phyloP scores from a whole-genome alignment of 352 stramenopile species.

The Phytophthora hibernalis region DNA sequence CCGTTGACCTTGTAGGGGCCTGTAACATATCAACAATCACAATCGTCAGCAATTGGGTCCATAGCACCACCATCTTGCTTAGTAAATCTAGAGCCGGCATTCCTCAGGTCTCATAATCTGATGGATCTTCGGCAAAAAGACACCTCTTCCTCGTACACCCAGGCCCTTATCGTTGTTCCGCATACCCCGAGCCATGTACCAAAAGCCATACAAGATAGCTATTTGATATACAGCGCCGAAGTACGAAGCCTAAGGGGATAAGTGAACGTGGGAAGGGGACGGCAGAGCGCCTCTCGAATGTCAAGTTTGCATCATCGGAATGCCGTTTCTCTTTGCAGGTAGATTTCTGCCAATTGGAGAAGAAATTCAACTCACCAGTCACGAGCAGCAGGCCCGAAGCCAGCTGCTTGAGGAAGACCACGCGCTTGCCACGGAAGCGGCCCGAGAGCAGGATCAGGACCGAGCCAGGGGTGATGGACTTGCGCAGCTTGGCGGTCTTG shows the following conservation, averaged over 20 bases:
- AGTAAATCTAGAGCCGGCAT: constrained; percentile 26
- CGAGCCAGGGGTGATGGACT: constrained; percentile 96
- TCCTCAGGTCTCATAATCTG: constrained; percentile 93
- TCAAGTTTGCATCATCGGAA: constrained; percentile 83
- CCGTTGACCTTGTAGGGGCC: constrained; percentile 99
- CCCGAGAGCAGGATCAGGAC: constrained; percentile 98
- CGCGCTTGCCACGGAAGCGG: constrained; percentile 97
- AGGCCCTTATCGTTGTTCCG: neutral
- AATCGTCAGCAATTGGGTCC: neutral
- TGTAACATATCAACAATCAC: constrained; percentile 33
- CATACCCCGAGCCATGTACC: neutral
- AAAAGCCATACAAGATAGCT: neutral
- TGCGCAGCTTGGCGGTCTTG: constrained; percentile 94
- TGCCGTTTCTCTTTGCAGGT: constrained; percentile 2
- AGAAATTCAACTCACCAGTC: constrained; percentile 71
- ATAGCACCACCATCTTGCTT: neutral
- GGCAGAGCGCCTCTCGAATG: constrained; percentile 55
- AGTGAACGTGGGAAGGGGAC: constrained; percentile 12
- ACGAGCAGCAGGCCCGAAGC: constrained; percentile 97
- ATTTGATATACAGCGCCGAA: neutral
- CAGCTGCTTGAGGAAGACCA: constrained; percentile 98
- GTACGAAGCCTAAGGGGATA: neutral
- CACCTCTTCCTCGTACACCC: constrained; percentile 8
- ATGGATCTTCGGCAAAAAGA: constrained; percentile 63
- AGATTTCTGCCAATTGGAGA: neutral